Conservation (phyloP, 2,329 filamentous ascomycete genomes). For the Fusarium euwallaceae region DNA sequence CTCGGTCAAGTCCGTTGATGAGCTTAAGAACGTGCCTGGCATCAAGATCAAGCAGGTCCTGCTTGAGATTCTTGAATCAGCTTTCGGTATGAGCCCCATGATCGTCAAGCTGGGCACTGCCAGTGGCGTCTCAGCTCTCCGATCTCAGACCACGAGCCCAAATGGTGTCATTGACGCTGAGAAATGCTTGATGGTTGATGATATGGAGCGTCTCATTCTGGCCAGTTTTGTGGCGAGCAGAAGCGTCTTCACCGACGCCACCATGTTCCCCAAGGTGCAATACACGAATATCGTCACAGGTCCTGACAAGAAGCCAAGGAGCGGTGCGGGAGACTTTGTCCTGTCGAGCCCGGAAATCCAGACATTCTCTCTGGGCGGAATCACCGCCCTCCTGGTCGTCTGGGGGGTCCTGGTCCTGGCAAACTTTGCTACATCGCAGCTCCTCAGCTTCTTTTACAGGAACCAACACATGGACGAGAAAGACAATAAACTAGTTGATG, state of each 20-base stretch:
- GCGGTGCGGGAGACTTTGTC: conserved; percentile 1
- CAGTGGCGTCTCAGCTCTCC: not conserved
- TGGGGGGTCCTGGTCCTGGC: not conserved
- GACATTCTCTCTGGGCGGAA: not conserved
- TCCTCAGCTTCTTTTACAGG: not conserved
- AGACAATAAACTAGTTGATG: too few species aligned
- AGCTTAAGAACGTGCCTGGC: not conserved
- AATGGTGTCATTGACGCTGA: not conserved
- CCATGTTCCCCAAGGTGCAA: not conserved
- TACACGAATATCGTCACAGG: not conserved
- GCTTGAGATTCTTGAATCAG: not conserved
- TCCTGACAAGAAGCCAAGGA: not conserved
- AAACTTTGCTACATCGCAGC: not conserved
- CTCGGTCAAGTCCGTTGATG: not conserved
- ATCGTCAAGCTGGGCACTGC: not conserved
- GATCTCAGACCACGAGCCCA: not conserved
- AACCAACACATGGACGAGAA: not conserved
- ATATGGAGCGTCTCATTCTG: not conserved
- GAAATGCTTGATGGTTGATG: not conserved
- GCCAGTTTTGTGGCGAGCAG: not conserved
- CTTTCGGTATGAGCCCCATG: not conserved
- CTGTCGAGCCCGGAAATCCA: not conserved
- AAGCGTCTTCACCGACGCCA: not conserved
- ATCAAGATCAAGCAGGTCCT: conserved; percentile 2
- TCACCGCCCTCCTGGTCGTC: not conserved